Conservation (phyloP, 345 rosid species). For the Pistacia integerrima region DNA sequence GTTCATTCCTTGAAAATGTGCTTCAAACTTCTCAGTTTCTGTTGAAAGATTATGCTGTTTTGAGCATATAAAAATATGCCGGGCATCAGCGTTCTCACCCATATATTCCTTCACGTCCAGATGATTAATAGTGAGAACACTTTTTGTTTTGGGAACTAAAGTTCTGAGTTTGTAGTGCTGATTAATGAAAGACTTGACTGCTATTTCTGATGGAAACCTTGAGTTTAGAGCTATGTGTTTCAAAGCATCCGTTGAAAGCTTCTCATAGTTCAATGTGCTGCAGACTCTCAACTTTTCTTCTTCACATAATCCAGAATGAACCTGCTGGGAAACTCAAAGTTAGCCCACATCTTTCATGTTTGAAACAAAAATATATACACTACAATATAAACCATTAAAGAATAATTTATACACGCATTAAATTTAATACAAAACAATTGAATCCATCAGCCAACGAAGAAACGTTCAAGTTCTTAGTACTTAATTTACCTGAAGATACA, state of each 20-base stretch:
- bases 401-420: not conserved
- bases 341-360: not conserved
- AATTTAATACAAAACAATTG: not conserved
- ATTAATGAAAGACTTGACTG: conserved; percentile 30
- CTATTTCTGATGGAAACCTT: conserved; percentile 39
- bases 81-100: conserved; percentile 1
- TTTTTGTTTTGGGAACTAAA: not conserved
- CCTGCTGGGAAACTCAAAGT: conserved; percentile 31
- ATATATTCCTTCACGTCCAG: not conserved
- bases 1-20: conserved; percentile 29
- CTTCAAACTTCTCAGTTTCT: conserved; percentile 24
- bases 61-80: conserved; percentile 21
- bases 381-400: not conserved
- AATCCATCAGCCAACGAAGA: not conserved
- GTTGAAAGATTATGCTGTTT: conserved; percentile 17
- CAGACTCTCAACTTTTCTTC: conserved; percentile 42
- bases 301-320: conserved; percentile 36
- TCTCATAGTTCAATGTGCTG: conserved; percentile 37
- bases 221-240: conserved; percentile 37
- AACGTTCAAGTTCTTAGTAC: not conserved
- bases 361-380: not conserved
- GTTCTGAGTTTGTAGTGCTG: conserved; percentile 29
- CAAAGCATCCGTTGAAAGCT: conserved; percentile 42
- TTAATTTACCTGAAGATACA: conserved; percentile 48
- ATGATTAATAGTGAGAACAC: not conserved